Evolutionary conservation across 768 basidiomycete species (phyloP), one percentile per base, ranked within the genome.

Genomic region (Chlorophyllum brunneum): DNA sequence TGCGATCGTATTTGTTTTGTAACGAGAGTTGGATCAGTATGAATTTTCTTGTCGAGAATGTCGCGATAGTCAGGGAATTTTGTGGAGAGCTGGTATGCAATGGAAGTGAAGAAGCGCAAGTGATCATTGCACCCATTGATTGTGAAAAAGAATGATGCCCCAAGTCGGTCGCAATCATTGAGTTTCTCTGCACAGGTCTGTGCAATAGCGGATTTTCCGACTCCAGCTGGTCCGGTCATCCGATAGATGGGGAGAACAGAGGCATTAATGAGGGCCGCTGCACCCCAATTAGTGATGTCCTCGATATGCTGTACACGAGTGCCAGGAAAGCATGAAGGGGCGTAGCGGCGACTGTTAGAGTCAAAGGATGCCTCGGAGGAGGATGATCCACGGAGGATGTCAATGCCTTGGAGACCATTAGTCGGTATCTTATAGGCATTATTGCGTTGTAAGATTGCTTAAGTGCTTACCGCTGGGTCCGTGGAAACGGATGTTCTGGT

Each of bases 261-360:
- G 31, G 45, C 8, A 13, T n/a, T n/a, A n/a, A n/a, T n/a, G n/a
- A n/a, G n/a, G n/a, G n/a, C n/a, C n/a, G n/a, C n/a, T n/a, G 22
- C 5, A 22, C n/a, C 40, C 50, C 50, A 53, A 1, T 26, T 29
- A 18, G 26, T 29, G 45, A 56, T 53, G 27, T 56, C 51, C 23
- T 29, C 15, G 16, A 56, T 49, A 27, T 49, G 16, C 31, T 54
- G 20, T 16, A 11, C n/a, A 15, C 56, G 36, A 16, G 50, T 56
- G 6, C 56, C 56, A 4, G 40, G 38, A 18, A 53, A 48, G 46
- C 56, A 56, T 39, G 37, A 44, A 5, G 56, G 51, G 1, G 47
- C 39, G 18, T 43, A 47, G 8, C 20, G 30, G 9, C 44, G 30
- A n/a, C 3, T 20, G 15, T 16, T 2, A 7, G 31, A 18, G 20